Base-by-base conservation (phyloP, 1,139 yeast genomes). In the Debaryomyces sp. region DNA sequence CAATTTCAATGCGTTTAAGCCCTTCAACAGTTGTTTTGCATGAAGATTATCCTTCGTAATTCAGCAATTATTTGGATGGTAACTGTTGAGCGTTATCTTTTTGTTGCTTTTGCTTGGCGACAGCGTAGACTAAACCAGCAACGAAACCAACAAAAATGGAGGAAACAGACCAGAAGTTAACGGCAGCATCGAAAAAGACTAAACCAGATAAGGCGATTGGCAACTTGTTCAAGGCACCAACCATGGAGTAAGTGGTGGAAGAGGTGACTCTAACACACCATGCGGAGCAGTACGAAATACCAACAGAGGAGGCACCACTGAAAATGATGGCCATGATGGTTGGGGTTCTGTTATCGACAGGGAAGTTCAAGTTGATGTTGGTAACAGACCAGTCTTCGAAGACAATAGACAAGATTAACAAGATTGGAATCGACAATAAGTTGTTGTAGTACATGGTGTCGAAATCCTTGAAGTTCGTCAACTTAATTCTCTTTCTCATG, bases 231-330 rank as follows among this genome's bases (percentile, higher is more conserved):
- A 94, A 83, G 48, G 99, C 99, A 67, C 99, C 99, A 55, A 94
- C 98, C 99, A 94, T 94, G 47, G 97, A 89, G 76, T 94, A 94
- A 49, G 99, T 94, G 51, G 99, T 94, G 30, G 98, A 91, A 17
- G 97, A 90, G 41, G 99, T 95, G 56, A 92, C 98, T 77, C 99
- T 89, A 54, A 94, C 96, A 82, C 99, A 94, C 99, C 99, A 94
- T 53, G 97, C 99, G 27, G 98, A 90, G 71, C 97, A 90, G 81
- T 95, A 94, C 42, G 98, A 91, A 66, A 95, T 94, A 72, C 96
- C 97, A 50, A 94, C 96, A 30, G 98, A 87, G 39, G 96, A 87
- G 58, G 89, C 81, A 68, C 99, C 99, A 41, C 97, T 89, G 63
- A 92, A 81, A 55, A 94, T 63, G 96, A 95, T 92, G 58, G 96